Base-by-base conservation (phyloP, 306 rosid species). In the Rosa lucieae region DNA sequence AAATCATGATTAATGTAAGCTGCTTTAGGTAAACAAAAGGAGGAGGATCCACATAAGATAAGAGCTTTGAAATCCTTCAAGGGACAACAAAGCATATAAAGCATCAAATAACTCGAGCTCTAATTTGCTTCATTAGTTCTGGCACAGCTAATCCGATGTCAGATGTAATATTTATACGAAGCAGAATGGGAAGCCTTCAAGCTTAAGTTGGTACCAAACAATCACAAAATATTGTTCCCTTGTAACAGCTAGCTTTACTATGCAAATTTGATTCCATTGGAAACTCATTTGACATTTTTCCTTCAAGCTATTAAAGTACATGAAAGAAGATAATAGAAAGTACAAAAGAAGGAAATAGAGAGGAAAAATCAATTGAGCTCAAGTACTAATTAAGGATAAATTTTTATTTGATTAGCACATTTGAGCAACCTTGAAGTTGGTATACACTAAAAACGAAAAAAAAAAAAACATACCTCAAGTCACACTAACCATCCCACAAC, bases 1-100 rank as follows among this genome's bases (percentile, higher is more conserved):
- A 73, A 77, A 48, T 77, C 85, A 92, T 90, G 80, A 87, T 88
- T 79, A 72, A 8, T 69, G 72, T 77, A 40, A 7, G 35, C 40
- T 61, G 63, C 81, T 84, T 80, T 80, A 47, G 39, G 47, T 39
- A 53, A 72, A 66, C 62, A 75, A 75, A n/a, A 49, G 67, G 77
- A 79, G 78, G 20, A 75, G 43, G 73, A 80, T 86, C 75, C 73
- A 83, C 77, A 82, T 70, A 58, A 83, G 85, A 76, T 17, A 67
- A 74, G 6, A 23, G 75, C 61, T 81, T 21, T 32, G 35, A 74
- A 75, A 78, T 74, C 78, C 90, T 78, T 83, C 49, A 68, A 71
- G 72, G 62, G 82, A 73, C 84, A 82, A 46, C 85, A 43, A 67
- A 52, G 76, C 76, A 44, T 59, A 70, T 68, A 70, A 63, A 73